A percentile compares a stretch with the other conserved stretches of the same genome.
phyloP scores from a whole-genome alignment of 148 eudicot genomes.

The Persicaria tinctoria region DNA sequence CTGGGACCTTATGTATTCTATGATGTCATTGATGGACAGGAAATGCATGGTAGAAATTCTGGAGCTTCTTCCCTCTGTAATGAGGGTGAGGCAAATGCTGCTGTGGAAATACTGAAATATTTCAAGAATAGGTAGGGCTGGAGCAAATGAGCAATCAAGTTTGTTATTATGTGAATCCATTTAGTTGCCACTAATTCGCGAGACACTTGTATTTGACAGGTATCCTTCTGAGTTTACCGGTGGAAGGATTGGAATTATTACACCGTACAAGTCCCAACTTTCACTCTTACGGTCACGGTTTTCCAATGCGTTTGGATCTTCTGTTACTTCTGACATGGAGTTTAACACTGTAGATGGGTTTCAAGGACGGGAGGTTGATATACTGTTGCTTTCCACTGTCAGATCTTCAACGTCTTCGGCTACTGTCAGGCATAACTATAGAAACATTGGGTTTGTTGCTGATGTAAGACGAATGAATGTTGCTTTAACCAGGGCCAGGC shows the following conservation, averaged over 20 bases:
- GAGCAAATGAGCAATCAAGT: neutral
- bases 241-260: constrained; percentile 88
- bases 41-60: constrained; percentile 63
- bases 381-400: constrained; percentile 83
- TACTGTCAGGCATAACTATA: constrained; percentile 28
- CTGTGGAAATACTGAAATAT: constrained; percentile 62
- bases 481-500: constrained; percentile 91
- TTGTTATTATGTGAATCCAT: constrained; percentile 9
- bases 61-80: constrained; percentile 78
- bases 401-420: constrained; percentile 51
- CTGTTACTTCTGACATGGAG: constrained; percentile 74
- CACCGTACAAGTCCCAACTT: constrained; percentile 89
- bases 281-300: constrained; percentile 81
- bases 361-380: constrained; percentile 98
- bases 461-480: constrained; percentile 99
- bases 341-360: constrained; percentile 98
- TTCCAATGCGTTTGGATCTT: constrained; percentile 78
- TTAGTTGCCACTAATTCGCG: constrained; percentile 6
- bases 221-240: constrained; percentile 74
- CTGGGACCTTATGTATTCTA: constrained; percentile 95
- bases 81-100: constrained; percentile 95
- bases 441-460: constrained; percentile 89
- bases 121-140: constrained; percentile 59
- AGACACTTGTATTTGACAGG: constrained; percentile 30
- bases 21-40: constrained; percentile 80